phyloP scores from a whole-genome alignment of 1,284 basidiomycete genomes.

The Puccinia polysora region DNA sequence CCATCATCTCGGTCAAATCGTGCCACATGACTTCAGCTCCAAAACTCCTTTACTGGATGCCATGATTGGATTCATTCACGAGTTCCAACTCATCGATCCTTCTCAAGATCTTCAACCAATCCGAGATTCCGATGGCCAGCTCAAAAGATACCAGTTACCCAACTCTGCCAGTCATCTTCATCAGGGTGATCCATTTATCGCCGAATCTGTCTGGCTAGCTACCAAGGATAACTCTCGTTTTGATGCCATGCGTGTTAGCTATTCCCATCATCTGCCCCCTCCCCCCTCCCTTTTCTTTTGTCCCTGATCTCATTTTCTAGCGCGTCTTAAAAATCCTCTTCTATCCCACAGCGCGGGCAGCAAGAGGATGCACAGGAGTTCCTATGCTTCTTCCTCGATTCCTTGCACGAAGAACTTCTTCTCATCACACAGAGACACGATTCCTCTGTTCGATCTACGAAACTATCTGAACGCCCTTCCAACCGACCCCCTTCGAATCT shows the following conservation, averaged over 20 bases:
- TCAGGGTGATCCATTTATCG: constrained; percentile 66
- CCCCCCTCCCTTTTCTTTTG: neutral
- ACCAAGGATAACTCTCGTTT: constrained; percentile 92
- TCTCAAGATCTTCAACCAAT: constrained; percentile 1
- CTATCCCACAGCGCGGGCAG: constrained; percentile 65
- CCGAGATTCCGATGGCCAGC: neutral
- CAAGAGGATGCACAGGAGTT: constrained; percentile 99
- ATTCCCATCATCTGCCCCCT: neutral
- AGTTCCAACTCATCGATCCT: constrained; percentile 39
- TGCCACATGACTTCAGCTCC: constrained; percentile 56
- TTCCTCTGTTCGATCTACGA: constrained; percentile 47
- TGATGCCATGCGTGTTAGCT: constrained; percentile 77
- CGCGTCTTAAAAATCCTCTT: constrained; percentile 18
- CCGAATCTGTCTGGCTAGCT: constrained; percentile 87
- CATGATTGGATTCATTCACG: constrained; percentile 51
- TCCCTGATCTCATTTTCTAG: constrained; percentile 23
- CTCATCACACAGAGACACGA: constrained; percentile 58
- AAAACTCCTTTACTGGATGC: constrained; percentile 77
- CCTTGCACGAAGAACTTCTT: constrained; percentile 86
- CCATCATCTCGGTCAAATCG: constrained; percentile 63
- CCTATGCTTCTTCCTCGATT: constrained; percentile 93
- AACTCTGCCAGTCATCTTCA: constrained; percentile 26
- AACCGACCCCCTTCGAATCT: constrained; percentile 51
- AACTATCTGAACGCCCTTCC: neutral
- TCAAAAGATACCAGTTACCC: neutral